Evolutionary conservation across 2,329 filamentous ascomycete species (phyloP).

Genomic region (Monilinia polystroma): DNA sequence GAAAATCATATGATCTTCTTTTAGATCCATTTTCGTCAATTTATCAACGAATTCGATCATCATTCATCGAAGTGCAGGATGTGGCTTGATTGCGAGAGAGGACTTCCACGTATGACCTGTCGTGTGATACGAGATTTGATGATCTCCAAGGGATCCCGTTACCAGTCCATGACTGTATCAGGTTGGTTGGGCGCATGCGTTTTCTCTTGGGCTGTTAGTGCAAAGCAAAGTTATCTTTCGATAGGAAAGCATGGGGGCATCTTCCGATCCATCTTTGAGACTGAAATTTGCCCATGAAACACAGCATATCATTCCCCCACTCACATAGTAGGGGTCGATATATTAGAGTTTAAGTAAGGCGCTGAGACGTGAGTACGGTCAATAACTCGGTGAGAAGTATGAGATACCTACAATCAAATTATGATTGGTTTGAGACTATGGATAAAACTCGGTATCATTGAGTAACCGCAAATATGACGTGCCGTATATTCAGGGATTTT

Average conservation of each 20-base stretch:
- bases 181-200: background rate
- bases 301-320: conserved; percentile 20
- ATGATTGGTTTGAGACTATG: conserved; percentile 7
- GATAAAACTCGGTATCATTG: conserved; percentile 8
- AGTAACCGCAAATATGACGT: conserved; percentile 17
- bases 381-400: conserved; percentile 21
- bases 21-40: conserved; percentile 7
- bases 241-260: conserved; percentile 1
- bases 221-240: conserved; percentile 6
- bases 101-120: conserved; percentile 27
- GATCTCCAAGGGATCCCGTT: conserved; percentile 22
- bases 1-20: conserved; percentile 20
- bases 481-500: conserved; percentile 14
- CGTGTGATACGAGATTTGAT: conserved; percentile 28
- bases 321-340: background rate
- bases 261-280: conserved; percentile 3
- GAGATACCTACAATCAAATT: background rate
- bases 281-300: conserved; percentile 17
- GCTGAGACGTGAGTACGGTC: conserved; percentile 18
- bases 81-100: conserved; percentile 4
- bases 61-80: background rate
- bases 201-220: conserved; percentile 8
- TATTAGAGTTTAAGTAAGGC: conserved; percentile 12
- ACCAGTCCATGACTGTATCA: conserved; percentile 9
- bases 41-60: background rate